Base-by-base conservation (phyloP, 2,329 filamentous ascomycete species). In the Madurella fahalii region DNA sequence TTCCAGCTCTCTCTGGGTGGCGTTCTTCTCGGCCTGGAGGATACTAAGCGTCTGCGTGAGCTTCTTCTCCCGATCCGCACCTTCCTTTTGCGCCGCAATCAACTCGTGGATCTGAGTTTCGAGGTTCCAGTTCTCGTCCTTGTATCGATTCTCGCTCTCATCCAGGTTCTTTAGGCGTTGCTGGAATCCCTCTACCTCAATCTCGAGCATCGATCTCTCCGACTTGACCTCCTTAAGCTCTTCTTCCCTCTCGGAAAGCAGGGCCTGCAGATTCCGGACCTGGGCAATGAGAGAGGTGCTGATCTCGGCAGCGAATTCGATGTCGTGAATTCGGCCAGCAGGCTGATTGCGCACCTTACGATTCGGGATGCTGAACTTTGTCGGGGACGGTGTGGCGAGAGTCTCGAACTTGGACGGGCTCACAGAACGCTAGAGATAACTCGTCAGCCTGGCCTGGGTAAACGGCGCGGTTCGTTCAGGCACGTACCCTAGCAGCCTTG, bases 281-380 rank as follows among this genome's bases (percentile, higher is more conserved):
- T 97, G 94, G n/a, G 88, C 85, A 49, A 99, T 86, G 49, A 99
- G 78, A 2, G 91, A 96, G 5, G 90, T 96, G 67, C 91, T 96
- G 65, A 99, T 96, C 68, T 99, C 93, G 48, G 94, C 92, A n/a
- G 93, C 94, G 67, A 99, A 95, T 64, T 96, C 91, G 67, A 99
- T 95, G 67, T 99, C 94, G 68, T 97, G 91, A 12, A 95, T 86
- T 49, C 92, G 85, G 67, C 86, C 94, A 9, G 87, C 83, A 2
- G 90, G 89, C 68, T 96, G 93, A 64, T 97, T 97, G 53, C 94
- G 83, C 68, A 94, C 82, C 69, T 92, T 94, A 62, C 93, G 84
- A 63, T 89, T 93, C 1, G 91, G 91, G 9, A 94, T 89, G 64
- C 81, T 88, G 59, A 95, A 79, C 73, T 97, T 99, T 42, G 89